A percentile compares a stretch with the other conserved stretches of the same genome.
Evolutionary conservation across 176 grass and related monocot genomes (phyloP).

Genomic region (Raddia distichophylla): DNA sequence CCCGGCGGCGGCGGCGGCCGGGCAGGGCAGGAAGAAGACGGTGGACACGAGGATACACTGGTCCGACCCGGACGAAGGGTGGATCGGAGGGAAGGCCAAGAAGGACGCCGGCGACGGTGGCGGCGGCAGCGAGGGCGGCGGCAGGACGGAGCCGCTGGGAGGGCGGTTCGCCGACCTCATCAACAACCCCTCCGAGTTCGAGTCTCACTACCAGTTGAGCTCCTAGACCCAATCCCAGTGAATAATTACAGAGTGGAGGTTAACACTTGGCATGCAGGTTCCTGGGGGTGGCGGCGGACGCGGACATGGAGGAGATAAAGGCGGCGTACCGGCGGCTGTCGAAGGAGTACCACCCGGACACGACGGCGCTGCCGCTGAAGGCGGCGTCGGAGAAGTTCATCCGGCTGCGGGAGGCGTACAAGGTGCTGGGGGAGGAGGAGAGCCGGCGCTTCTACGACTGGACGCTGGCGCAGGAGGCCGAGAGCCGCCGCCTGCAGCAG

Average conservation of each 20-base stretch:
- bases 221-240: neutral
- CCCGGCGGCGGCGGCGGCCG: neutral
- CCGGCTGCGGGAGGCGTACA: slow-evolving; percentile 80
- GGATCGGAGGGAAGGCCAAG: slow-evolving; percentile 65
- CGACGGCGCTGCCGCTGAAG: slow-evolving; percentile 79
- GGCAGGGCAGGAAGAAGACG: slow-evolving; percentile 55
- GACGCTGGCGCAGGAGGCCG: slow-evolving; percentile 91
- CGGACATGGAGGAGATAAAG: slow-evolving; percentile 93
- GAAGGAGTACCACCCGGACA: slow-evolving; percentile 98
- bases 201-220: slow-evolving; percentile 86
- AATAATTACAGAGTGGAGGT: neutral
- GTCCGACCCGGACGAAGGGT: slow-evolving; percentile 81
- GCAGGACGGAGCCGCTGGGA: slow-evolving; percentile 51
- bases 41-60: slow-evolving; percentile 98
- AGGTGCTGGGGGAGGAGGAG: slow-evolving; percentile 76
- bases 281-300: slow-evolving; percentile 54
- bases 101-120: slow-evolving; percentile 26
- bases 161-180: slow-evolving; percentile 81
- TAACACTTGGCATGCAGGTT: slow-evolving; percentile 1
- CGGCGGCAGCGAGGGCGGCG: slow-evolving; percentile 12
- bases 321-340: slow-evolving; percentile 84
- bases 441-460: slow-evolving; percentile 89
- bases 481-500: slow-evolving; percentile 77
- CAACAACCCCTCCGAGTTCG: slow-evolving; percentile 56
- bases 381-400: slow-evolving; percentile 85